Percentiles rank a stretch among this genome's conserved stretches.
phyloP scores from a whole-genome alignment of 1,284 basidiomycete genomes.

The Tremellales sp. region DNA sequence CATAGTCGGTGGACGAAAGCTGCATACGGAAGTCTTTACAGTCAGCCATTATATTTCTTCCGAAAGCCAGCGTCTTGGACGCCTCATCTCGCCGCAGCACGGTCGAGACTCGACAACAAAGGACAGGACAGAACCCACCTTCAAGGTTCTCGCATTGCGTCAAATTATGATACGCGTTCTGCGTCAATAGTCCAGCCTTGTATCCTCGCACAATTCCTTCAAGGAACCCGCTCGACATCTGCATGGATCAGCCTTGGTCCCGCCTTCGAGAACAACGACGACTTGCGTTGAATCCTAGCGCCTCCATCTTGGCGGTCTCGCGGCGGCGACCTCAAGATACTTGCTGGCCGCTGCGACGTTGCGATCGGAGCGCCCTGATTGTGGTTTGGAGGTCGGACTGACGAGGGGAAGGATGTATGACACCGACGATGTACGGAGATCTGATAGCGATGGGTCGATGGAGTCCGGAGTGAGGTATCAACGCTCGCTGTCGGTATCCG shows the following conservation, averaged over 20 bases:
- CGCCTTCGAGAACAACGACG: no score
- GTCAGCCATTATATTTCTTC: slow-evolving; percentile 8
- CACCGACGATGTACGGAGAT: no score
- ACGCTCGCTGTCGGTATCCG: no score
- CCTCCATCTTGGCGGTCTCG: slow-evolving; percentile 63
- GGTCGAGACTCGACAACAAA: neutral
- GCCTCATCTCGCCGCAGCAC: no score
- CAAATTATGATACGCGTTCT: slow-evolving; percentile 86
- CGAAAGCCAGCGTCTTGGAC: neutral
- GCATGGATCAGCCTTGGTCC: slow-evolving; percentile 1
- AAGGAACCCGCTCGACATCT: slow-evolving; percentile 79
- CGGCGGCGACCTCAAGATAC: no score
- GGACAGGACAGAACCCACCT: slow-evolving; percentile 55
- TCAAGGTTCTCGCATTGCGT: slow-evolving; percentile 97
- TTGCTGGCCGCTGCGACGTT: no score
- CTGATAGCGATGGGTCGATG: no score
- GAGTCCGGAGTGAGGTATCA: no score
- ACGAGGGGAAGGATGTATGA: no score
- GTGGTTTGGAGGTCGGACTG: no score
- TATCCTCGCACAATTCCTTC: slow-evolving; percentile 94
- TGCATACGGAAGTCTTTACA: slow-evolving; percentile 81
- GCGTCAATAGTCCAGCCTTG: slow-evolving; percentile 84
- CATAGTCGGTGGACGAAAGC: slow-evolving; percentile 93
- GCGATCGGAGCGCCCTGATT: no score
- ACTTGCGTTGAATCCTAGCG: slow-evolving; percentile 77